Base-by-base conservation (phyloP, 352 stramenopile genomes). In the Phytopythium ostracodes region DNA sequence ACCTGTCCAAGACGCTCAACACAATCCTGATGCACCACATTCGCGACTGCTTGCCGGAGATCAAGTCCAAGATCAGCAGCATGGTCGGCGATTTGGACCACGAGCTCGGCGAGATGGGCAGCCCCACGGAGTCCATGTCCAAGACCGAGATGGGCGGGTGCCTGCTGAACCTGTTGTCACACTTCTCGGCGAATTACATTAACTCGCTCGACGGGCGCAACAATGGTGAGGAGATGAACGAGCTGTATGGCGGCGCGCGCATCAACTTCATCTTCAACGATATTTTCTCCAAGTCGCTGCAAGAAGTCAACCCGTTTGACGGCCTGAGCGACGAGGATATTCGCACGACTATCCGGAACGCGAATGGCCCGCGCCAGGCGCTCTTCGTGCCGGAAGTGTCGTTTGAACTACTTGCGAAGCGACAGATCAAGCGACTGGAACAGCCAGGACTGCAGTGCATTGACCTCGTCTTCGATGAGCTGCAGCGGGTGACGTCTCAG, bases 1-100 rank as follows among this genome's bases (percentile, higher is more conserved):
- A 98, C 63, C 77, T 99, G 29, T 92, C 96, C 36, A 96, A 98
- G 68, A 97, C 81, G 59, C 88, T 99, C 46, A 99, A 99, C 77
- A 96, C 87, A 43, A 99, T 99, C 59, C 76, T 99, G 20, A 99
- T 99, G 91, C 91, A 99, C 75, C 97, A 99, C 78, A 99, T 99
- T 73, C 91, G 97, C 42, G 97, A 99, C 69, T 98, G 93, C 63
- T 77, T 99, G 27, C 98, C 98, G 0, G 97, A 99, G 47, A 97
- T 99, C 69, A 99, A 99, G 80, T 96, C 88, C 56, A 92, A 98
- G 61, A 99, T 99, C 69, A 87, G 86, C 54, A 89, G 82, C 61
- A 99, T 99, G 94, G 87, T 99, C 64, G 68, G 66, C 11, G 96
- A 99, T 66, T 81, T 99, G 5, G 90, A 98, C 63, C 73, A 84